Evolutionary conservation across 192 early-diverging fungal species (phyloP).

Genomic region (Phlyctochytrium planicorne): DNA sequence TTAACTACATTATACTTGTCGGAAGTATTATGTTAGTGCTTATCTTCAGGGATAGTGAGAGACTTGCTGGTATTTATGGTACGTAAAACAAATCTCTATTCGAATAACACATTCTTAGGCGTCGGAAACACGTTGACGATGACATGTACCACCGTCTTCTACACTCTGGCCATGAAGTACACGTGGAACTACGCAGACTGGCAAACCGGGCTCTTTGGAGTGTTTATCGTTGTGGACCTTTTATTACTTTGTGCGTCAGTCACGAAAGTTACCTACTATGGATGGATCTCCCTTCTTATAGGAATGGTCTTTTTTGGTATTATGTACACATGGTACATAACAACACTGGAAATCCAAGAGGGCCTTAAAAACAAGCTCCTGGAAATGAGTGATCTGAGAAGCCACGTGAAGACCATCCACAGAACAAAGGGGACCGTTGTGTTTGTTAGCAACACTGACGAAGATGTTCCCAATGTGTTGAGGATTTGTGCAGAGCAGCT

Average conservation of each 20-base stretch:
- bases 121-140: slow-evolving; percentile 38
- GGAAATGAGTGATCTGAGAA: slow-evolving; percentile 33
- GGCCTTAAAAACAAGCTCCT: slow-evolving; percentile 29
- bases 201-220: slow-evolving; percentile 23
- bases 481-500: slow-evolving; percentile 38
- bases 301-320: slow-evolving; percentile 28
- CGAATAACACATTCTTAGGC: slow-evolving; percentile 7
- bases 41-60: slow-evolving; percentile 36
- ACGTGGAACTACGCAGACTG: slow-evolving; percentile 29
- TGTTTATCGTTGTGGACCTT: slow-evolving; percentile 32
- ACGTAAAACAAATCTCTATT: slow-evolving; percentile 1
- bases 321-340: slow-evolving; percentile 42
- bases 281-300: slow-evolving; percentile 37
- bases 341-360: slow-evolving; percentile 33
- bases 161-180: slow-evolving; percentile 37
- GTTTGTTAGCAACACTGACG: slow-evolving; percentile 44
- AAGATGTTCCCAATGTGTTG: slow-evolving; percentile 47
- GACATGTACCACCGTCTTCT: slow-evolving; percentile 35
- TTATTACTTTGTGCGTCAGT: slow-evolving; percentile 29
- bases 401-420: slow-evolving; percentile 32
- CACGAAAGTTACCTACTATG: slow-evolving; percentile 28
- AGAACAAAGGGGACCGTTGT: slow-evolving; percentile 41
- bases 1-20: slow-evolving; percentile 48
- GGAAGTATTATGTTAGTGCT: slow-evolving; percentile 35
- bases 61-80: slow-evolving; percentile 50